Evolutionary conservation across 2,329 filamentous ascomycete genomes (phyloP), one percentile per base, ranked within the genome.

Genomic region (Waltergamsia citrina): DNA sequence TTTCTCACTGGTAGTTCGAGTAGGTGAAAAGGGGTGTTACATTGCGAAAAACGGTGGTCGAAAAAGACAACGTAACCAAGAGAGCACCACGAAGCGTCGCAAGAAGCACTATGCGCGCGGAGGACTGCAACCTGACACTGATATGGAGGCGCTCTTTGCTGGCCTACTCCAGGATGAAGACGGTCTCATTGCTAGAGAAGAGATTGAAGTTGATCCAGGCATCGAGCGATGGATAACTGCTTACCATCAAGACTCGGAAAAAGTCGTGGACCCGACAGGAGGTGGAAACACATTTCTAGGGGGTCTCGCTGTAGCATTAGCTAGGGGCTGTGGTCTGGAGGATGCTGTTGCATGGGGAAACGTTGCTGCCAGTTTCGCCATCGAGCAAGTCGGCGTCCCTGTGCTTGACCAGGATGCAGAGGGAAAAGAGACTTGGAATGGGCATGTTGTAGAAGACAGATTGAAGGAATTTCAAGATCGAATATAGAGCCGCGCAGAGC

Each of bases 321-420:
- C 67, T 21, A 61, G 81, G 34, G 77, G 74, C 2, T 64, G 71
- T 44, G 50, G 55, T 18, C 63, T 84, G 26, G 74, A 79, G 39
- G 78, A 85, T 46, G 87, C 86, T 5, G 78, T 83, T 5, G 66
- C 74, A 1, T 90, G 81, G 75, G 92, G 80, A 5, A 81, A 75
- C 29, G 71, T 96, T 6, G 81, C 86, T 3, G 90, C 92, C 7
- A 88, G 87, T 49, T 92, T 94, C 56, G 85, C 85, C 12, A 94
- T 98, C 47, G 88, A 98, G 59, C 92, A 98, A 56, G 78, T 94
- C 34, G 90, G 92, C 1, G 74, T 93, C 54, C 90, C 90, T 1
- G 53, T 54, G 1, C 49, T 87, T 10, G 60, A 52, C 3, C 47
- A 49, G 31, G 57, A 66, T 33, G 57, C 54, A 7, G 43, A 61